These are phyloP conservation scores for Monilinia aucupariae DNA, from an alignment of 2,329 filamentous ascomycete species.

Conservation along the genomic window DNA sequence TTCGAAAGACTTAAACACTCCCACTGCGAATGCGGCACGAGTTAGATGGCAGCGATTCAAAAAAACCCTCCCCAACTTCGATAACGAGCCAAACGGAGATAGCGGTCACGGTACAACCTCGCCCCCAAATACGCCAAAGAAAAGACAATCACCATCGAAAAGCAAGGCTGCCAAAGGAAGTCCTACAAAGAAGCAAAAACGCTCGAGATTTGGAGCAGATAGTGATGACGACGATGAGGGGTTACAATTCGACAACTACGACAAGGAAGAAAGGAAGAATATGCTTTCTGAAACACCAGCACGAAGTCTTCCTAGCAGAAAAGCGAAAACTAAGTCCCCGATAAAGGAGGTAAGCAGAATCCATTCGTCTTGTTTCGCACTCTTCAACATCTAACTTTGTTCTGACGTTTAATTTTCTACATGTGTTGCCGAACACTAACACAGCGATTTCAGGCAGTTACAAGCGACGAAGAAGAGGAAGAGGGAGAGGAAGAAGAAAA, in stretches of 20 bases:
- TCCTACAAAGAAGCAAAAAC: constrained; percentile 10
- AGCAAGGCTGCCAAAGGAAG: not conserved
- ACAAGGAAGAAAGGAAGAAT: not conserved
- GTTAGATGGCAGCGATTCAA: constrained; percentile 5
- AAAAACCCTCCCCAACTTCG: not conserved
- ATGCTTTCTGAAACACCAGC: not conserved
- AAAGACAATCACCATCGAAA: constrained; percentile 7
- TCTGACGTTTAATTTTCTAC: not conserved
- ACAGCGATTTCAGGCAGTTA: not conserved
- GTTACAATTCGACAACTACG: not conserved
- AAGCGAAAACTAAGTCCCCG: not conserved
- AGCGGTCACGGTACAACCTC: not conserved
- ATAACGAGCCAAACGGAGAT: not conserved
- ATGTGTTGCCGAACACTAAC: not conserved
- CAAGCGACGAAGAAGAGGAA: not conserved
- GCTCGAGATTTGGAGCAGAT: not conserved
- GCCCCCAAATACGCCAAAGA: constrained; percentile 1
- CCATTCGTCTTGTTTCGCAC: not conserved
- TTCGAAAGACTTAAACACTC: not conserved
- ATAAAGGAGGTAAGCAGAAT: constrained; percentile 7
- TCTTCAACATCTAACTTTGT: not conserved
- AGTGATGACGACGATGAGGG: constrained; percentile 7
- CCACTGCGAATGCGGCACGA: not conserved
- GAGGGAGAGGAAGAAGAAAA: not conserved
- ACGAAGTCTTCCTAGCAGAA: constrained; percentile 11